Percentiles rank a stretch among this genome's conserved stretches.
phyloP scores from a whole-genome alignment of 768 basidiomycete species.

The Lepiota venenata region DNA sequence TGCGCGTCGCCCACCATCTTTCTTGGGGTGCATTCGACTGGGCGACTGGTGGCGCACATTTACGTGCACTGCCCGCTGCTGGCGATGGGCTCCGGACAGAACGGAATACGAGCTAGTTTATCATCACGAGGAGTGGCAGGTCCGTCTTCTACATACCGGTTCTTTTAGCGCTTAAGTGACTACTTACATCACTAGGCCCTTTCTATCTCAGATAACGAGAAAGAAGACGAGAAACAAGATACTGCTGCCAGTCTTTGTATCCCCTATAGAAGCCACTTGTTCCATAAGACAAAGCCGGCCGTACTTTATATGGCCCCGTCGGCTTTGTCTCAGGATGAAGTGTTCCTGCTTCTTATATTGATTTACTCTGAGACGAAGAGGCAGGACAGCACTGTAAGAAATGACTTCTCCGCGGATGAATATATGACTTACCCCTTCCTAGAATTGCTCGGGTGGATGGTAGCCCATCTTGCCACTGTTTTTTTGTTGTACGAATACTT shows the following conservation, averaged over 20 bases:
- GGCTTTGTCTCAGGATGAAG: conserved; percentile 39
- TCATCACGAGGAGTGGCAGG: conserved; percentile 46
- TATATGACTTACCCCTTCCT: neutral
- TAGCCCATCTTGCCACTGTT: neutral
- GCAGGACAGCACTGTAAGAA: conserved; percentile 33
- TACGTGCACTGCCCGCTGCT: conserved; percentile 31
- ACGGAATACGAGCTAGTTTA: conserved; percentile 43
- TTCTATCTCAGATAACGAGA: conserved; percentile 19
- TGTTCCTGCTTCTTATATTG: conserved; percentile 35
- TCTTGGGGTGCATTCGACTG: neutral
- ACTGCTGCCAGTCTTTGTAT: conserved; percentile 38
- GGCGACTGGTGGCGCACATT: conserved; percentile 10
- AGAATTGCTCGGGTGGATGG: conserved; percentile 11
- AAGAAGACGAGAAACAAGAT: conserved; percentile 17
- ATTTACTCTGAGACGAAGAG: conserved; percentile 38
- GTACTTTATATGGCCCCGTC: conserved; percentile 34
- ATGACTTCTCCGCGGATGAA: conserved; percentile 5
- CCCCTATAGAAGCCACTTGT: conserved; percentile 47
- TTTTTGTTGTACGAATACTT: neutral
- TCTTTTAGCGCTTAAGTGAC: neutral
- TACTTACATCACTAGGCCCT: conserved; percentile 4
- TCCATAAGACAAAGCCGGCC: conserved; percentile 39
- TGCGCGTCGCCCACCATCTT: neutral
- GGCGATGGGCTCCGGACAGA: conserved; percentile 41
- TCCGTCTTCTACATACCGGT: conserved; percentile 16